A percentile compares a stretch with the other conserved stretches of the same genome.
These are phyloP conservation scores for Pseudogymnoascus sp. DNA, from an alignment of 2,329 filamentous ascomycete genomes.

Conservation along the genomic window DNA sequence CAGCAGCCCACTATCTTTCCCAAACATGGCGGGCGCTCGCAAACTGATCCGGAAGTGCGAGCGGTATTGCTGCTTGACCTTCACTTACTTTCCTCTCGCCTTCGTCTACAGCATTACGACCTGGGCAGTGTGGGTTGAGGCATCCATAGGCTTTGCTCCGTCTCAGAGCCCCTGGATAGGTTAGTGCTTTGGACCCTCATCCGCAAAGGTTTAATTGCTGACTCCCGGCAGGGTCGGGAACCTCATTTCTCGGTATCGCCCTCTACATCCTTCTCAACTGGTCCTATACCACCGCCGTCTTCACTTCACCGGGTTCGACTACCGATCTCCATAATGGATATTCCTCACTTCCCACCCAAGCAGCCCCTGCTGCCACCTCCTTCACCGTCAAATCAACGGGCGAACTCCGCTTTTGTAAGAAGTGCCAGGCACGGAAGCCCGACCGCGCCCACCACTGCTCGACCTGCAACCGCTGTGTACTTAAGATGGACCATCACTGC, in stretches of 20 bases:
- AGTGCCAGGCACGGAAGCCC: slow-evolving; percentile 89
- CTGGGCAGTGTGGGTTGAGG: slow-evolving; percentile 86
- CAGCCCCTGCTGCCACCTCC: slow-evolving; percentile 52
- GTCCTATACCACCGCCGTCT: slow-evolving; percentile 88
- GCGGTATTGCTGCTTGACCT: slow-evolving; percentile 70
- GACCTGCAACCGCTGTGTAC: slow-evolving; percentile 82
- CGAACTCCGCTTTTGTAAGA: slow-evolving; percentile 86
- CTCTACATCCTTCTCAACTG: slow-evolving; percentile 76
- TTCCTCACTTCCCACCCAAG: slow-evolving; percentile 69
- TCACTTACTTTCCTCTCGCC: slow-evolving; percentile 75
- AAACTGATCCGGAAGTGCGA: slow-evolving; percentile 50
- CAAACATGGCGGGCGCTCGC: slow-evolving; percentile 3
- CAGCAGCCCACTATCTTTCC: neutral
- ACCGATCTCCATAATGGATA: slow-evolving; percentile 57
- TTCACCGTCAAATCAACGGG: slow-evolving; percentile 92
- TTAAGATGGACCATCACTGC: slow-evolving; percentile 99
- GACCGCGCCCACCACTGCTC: slow-evolving; percentile 96
- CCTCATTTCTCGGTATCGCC: slow-evolving; percentile 55
- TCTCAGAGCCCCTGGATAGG: slow-evolving; percentile 48
- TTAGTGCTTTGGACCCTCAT: slow-evolving; percentile 28
- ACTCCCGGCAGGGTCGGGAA: slow-evolving; percentile 36
- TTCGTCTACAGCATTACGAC: slow-evolving; percentile 88
- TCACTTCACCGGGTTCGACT: slow-evolving; percentile 75
- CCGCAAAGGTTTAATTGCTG: slow-evolving; percentile 16
- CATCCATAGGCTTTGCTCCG: slow-evolving; percentile 57